These are phyloP conservation scores for Picochlorum sp. DNA, from an alignment of 139 green algal species.

Conservation along the genomic window DNA sequence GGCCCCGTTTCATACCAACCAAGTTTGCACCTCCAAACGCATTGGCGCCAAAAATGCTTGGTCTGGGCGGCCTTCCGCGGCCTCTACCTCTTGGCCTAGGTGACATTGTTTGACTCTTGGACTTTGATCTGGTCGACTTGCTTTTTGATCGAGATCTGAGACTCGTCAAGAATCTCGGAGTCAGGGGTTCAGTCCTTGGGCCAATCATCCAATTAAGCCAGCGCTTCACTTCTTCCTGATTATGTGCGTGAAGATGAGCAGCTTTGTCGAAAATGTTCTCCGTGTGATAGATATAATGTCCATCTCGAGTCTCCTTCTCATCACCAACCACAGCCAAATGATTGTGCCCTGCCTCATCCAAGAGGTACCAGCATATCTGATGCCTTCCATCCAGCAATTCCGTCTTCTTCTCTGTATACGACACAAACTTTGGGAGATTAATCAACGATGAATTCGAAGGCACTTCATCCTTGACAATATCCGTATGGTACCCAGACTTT, in stretches of 20 bases:
- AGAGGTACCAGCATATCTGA: slow-evolving; percentile 29
- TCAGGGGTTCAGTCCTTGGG: background rate
- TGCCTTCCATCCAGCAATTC: slow-evolving; percentile 26
- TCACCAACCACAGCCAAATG: slow-evolving; percentile 30
- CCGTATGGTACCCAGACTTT: slow-evolving; percentile 21
- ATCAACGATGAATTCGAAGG: slow-evolving; percentile 7
- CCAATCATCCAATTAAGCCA: slow-evolving; percentile 7
- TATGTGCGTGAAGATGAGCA: slow-evolving; percentile 10
- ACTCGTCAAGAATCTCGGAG: background rate
- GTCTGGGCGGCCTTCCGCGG: background rate
- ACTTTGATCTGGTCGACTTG: background rate
- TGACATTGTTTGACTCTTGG: background rate
- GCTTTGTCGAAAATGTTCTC: slow-evolving; percentile 16
- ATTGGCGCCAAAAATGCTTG: background rate
- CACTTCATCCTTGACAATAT: slow-evolving; percentile 25
- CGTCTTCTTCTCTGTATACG: slow-evolving; percentile 24
- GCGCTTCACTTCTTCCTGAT: slow-evolving; percentile 17
- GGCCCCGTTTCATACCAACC: background rate
- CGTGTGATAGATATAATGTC: slow-evolving; percentile 44
- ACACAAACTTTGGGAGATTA: slow-evolving; percentile 30
- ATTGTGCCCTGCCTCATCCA: slow-evolving; percentile 26
- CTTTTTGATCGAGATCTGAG: background rate
- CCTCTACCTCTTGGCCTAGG: background rate
- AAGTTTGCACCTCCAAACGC: background rate
- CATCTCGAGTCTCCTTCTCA: slow-evolving; percentile 44